Base-by-base conservation (phyloP, 2,329 filamentous ascomycete species). In the Fusarium nygamai region DNA sequence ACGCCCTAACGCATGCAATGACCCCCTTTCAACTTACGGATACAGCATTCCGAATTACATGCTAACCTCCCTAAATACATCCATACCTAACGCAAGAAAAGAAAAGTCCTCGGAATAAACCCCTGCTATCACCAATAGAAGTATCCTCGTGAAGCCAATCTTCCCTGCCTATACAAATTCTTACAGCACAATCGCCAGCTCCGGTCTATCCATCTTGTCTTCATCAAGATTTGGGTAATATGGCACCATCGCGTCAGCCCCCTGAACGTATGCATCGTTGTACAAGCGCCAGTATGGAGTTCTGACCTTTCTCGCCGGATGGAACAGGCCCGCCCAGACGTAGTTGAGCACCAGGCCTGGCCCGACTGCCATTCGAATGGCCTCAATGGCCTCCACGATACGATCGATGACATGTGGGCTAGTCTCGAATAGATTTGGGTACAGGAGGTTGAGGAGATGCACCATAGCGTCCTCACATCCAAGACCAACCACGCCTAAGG, bases 381-480 rank as follows among this genome's bases (percentile, higher is more conserved):
- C 96, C 83, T 98, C 96, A 76, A 99, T 97, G 58, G 97, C 96
- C 83, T 99, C 97, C 73, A 99, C 93, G 76, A 99, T 97, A 50
- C 96, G 92, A 84, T 99, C 96, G 78, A 99, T 99, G 79, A 99
- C 96, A 88, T 99, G 96, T 1, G 96, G 96, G 78, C 93, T 96
- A 10, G 96, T 99, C 84, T 99, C 96, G 83, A 98, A 99, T 63
- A 99, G 89, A 83, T 99, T 99, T 39, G 96, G 97, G 83, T 96
- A 98, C 12, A 99, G 89, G 8, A 99, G 88, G 84, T 99, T 99
- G 76, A 99, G 93, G 33, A 99, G 88, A 85, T 99, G 96, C 53
- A 99, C 89, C 96, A 99, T 98, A 54, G 96, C 96, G 81, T 99
- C 96, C 85, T 99, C 96, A 82, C 96, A 98, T 31, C 97, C 97